These are phyloP conservation scores for Kappamyces sp. DNA, from an alignment of 192 early-diverging fungal genomes.

Conservation along the genomic window DNA sequence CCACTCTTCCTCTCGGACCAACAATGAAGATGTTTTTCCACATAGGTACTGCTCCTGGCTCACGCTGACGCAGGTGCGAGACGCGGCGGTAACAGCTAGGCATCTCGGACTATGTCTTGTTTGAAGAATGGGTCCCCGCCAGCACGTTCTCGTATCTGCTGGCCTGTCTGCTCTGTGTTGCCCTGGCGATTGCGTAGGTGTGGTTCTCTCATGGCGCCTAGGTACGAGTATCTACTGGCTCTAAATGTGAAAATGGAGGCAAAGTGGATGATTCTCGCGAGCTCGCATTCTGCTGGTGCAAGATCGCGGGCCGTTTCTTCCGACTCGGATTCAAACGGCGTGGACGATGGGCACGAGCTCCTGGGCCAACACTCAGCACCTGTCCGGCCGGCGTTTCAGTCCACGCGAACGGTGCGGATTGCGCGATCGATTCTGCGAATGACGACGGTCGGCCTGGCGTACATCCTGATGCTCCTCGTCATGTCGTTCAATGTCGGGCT, in stretches of 20 bases:
- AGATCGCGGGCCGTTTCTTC: background rate
- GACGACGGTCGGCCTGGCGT: constrained; percentile 37
- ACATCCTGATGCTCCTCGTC: constrained; percentile 50
- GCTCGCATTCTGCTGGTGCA: background rate
- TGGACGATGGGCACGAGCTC: background rate
- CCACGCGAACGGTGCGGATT: constrained; percentile 8
- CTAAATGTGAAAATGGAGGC: background rate
- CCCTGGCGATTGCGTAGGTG: background rate
- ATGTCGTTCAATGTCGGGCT: constrained; percentile 58
- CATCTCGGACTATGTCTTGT: constrained; percentile 6
- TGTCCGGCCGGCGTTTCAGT: constrained; percentile 3
- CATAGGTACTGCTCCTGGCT: background rate
- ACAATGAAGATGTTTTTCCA: constrained; percentile 18
- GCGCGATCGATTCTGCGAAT: constrained; percentile 15
- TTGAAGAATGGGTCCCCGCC: constrained; percentile 12
- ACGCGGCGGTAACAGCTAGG: no score
- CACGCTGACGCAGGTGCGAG: no score
- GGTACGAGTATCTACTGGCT: constrained; percentile 4
- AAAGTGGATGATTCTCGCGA: constrained; percentile 1
- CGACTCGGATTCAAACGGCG: background rate
- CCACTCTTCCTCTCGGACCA: background rate
- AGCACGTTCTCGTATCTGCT: background rate
- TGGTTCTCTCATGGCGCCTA: no score
- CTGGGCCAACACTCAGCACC: background rate
- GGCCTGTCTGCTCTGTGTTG: constrained; percentile 3